Percentiles rank a stretch among this genome's conserved stretches.
Evolutionary conservation across 2,329 filamentous ascomycete genomes (phyloP).

Genomic region (Xylaria digitata): DNA sequence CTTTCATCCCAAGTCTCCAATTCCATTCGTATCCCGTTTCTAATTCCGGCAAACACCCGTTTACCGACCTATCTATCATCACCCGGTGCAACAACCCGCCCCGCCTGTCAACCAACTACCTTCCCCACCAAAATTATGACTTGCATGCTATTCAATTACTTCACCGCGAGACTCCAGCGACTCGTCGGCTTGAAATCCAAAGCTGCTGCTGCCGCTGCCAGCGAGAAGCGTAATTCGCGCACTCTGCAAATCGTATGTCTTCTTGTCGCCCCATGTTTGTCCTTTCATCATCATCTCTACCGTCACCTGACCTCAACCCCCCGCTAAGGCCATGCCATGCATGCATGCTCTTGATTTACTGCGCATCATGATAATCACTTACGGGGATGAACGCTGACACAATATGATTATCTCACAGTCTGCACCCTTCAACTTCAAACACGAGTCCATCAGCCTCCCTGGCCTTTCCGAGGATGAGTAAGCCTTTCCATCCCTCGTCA

Average conservation of each 20-base stretch:
- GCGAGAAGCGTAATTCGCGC: conserved; percentile 40
- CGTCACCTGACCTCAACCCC: conserved; percentile 4
- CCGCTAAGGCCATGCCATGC: neutral
- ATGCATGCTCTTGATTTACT: conserved; percentile 10
- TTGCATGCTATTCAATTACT: conserved; percentile 41
- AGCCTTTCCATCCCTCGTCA: conserved; percentile 45
- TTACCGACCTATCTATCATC: conserved; percentile 10
- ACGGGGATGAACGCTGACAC: conserved; percentile 22
- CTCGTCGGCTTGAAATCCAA: conserved; percentile 44
- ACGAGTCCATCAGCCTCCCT: conserved; percentile 63
- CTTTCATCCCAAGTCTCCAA: conserved; percentile 16
- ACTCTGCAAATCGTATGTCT: conserved; percentile 47
- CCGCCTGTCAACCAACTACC: conserved; percentile 5
- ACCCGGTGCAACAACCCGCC: conserved; percentile 9
- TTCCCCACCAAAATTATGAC: conserved; percentile 28
- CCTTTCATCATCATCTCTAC: conserved; percentile 2
- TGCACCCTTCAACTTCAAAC: conserved; percentile 68
- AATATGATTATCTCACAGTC: conserved; percentile 55
- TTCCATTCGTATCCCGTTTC: neutral
- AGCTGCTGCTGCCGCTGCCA: conserved; percentile 28
- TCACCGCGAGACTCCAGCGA: conserved; percentile 44
- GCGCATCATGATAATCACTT: too few species aligned
- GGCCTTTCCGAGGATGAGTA: conserved; percentile 71
- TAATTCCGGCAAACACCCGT: neutral
- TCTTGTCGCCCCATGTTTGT: neutral